Conservation (phyloP, 495 filamentous ascomycete genomes). For the Xylaria flabelliformis region DNA sequence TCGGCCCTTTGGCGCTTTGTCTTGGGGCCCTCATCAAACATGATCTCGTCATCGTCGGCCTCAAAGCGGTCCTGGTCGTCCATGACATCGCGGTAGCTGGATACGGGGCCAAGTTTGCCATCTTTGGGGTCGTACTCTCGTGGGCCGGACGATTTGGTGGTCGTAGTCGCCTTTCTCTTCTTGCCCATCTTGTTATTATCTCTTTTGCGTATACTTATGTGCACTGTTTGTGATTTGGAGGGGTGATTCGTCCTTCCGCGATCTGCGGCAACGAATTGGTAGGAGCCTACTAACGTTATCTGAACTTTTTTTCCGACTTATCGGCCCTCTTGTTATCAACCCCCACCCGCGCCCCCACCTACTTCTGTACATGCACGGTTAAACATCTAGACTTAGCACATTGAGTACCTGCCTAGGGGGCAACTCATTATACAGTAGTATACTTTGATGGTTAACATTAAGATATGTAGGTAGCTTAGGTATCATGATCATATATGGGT, state of each 20-base stretch:
- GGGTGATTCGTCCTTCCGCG: neutral
- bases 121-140: constrained; percentile 59
- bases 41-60: constrained; percentile 78
- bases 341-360: neutral
- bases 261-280: neutral
- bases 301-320: constrained; percentile 35
- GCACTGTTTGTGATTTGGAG: neutral
- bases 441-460: too few species aligned
- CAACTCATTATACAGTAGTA: too few species aligned
- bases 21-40: constrained; percentile 80
- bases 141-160: constrained; percentile 47
- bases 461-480: too few species aligned
- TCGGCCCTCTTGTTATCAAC: constrained; percentile 15
- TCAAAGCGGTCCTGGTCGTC: constrained; percentile 94
- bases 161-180: constrained; percentile 75
- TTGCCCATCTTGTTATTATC: constrained; percentile 67
- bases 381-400: too few species aligned
- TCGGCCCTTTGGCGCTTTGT: constrained; percentile 75
- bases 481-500: too few species aligned
- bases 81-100: constrained; percentile 82
- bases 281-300: neutral
- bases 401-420: too few species aligned
- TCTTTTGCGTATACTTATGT: neutral
- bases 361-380: too few species aligned
- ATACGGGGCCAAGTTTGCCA: constrained; percentile 63